phyloP scores from a whole-genome alignment of 805 yeast species.

The Candida corydali region DNA sequence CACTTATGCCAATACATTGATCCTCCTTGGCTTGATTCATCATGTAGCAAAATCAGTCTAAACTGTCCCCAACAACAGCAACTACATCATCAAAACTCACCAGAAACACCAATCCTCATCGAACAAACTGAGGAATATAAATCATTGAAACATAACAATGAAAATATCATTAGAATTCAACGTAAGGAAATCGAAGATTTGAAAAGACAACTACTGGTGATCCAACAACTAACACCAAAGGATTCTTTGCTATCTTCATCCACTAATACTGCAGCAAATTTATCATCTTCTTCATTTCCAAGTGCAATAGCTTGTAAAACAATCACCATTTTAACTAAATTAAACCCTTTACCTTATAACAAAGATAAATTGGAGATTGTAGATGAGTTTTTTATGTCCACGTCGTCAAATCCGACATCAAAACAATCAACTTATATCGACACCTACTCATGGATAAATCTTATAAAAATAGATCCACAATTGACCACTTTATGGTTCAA shows the following conservation, averaged over 20 bases:
- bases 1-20: conserved; percentile 38
- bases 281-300: not conserved
- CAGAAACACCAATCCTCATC: conserved; percentile 4
- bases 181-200: conserved; percentile 29
- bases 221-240: conserved; percentile 13
- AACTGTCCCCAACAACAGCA: not conserved
- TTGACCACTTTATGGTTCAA: conserved; percentile 38
- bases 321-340: conserved; percentile 19
- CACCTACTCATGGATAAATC: conserved; percentile 36
- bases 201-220: conserved; percentile 21
- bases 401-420: not conserved
- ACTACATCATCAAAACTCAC: too few species aligned
- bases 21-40: conserved; percentile 31
- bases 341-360: conserved; percentile 13
- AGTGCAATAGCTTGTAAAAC: not conserved
- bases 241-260: too few species aligned
- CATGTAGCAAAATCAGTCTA: not conserved
- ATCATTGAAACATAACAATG: conserved; percentile 15
- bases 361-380: conserved; percentile 13
- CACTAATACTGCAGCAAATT: not conserved
- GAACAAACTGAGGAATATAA: conserved; percentile 16
- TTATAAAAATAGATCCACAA: conserved; percentile 36
- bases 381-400: conserved; percentile 11
- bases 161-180: conserved; percentile 21
- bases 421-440: conserved; percentile 12